These are phyloP conservation scores for Trichophyton benhamiae DNA, from an alignment of 2,329 filamentous ascomycete genomes.

Conservation along the genomic window DNA sequence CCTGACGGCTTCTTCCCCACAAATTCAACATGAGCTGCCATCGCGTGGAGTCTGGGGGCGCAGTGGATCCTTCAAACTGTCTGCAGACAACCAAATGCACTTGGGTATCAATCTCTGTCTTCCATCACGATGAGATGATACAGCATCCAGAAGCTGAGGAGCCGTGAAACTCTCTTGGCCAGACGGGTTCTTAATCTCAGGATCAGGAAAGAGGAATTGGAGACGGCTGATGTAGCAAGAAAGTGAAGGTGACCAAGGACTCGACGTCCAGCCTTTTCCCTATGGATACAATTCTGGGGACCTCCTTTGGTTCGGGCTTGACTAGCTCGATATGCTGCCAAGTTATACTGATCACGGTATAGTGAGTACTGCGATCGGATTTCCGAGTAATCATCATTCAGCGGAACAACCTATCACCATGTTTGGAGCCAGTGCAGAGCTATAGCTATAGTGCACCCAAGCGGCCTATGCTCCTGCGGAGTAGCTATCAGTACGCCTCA, in stretches of 20 bases:
- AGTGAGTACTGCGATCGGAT: neutral
- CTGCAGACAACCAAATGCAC: neutral
- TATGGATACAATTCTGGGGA: neutral
- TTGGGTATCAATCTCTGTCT: too few relatives aligned
- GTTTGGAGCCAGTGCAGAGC: neutral
- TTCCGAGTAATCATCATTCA: neutral
- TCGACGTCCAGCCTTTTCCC: neutral
- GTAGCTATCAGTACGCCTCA: neutral
- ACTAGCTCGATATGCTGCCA: neutral
- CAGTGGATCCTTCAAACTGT: neutral
- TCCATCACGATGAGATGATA: too few relatives aligned
- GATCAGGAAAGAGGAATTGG: neutral
- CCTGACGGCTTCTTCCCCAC: neutral
- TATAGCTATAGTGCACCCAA: neutral
- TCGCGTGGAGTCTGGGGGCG: constrained; percentile 1
- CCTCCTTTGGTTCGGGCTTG: too few relatives aligned
- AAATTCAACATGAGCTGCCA: neutral
- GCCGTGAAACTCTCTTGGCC: too few relatives aligned
- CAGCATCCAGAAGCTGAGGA: too few relatives aligned
- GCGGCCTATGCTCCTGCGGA: neutral
- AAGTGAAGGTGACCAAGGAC: neutral
- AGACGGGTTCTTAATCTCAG: neutral
- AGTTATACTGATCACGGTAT: neutral
- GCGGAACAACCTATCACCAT: neutral
- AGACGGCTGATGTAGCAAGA: too few relatives aligned